Base-by-base conservation (phyloP, 768 basidiomycete species). In the Mycena vulgaris region DNA sequence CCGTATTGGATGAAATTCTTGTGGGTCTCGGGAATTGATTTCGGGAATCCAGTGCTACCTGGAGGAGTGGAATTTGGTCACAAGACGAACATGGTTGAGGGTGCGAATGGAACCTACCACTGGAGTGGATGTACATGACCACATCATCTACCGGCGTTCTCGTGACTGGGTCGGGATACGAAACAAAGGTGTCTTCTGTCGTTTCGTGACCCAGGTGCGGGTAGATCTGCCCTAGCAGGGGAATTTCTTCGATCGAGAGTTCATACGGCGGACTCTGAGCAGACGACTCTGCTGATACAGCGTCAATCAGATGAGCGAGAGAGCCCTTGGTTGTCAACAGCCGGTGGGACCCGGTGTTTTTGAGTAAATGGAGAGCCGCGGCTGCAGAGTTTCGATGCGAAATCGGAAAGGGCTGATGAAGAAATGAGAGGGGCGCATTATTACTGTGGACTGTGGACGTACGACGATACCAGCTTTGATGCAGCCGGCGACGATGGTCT, bases 131-230 rank as follows among this genome's bases (percentile, higher is more conserved):
- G 62, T 85, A 88, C 7, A 82, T 31, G 27, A 80, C 59, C 25
- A 80, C 62, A 45, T 80, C 73, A 52, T 76, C 64, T 27, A 80
- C 42, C 49, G 74, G 23, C 52, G 66, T 69, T 9, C 65, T 63
- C 2, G 51, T 40, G 1, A 40, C 39, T 3, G 73, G 68, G 33
- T 42, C 59, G 5, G 79, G 79, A 37, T 82, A 83, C 5, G 77
- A 72, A 13, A 70, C 51, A 60, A 83, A 83, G 7, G 75, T 64
- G 42, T 83, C 77, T 16, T 77, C 66, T 10, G 58, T 21, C 0
- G 68, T 77, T 64, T 86, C 84, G n/a, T 63, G 31, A 0, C 83
- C 85, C 9, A 87, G 79, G 30, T 81, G 78, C 1, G 87, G 87
- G 53, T 82, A 88, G 0, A 86, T 70, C 19, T 78, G 60, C 0